Base-by-base conservation (phyloP, 345 rosid species). In the Linum usitatissimum region DNA sequence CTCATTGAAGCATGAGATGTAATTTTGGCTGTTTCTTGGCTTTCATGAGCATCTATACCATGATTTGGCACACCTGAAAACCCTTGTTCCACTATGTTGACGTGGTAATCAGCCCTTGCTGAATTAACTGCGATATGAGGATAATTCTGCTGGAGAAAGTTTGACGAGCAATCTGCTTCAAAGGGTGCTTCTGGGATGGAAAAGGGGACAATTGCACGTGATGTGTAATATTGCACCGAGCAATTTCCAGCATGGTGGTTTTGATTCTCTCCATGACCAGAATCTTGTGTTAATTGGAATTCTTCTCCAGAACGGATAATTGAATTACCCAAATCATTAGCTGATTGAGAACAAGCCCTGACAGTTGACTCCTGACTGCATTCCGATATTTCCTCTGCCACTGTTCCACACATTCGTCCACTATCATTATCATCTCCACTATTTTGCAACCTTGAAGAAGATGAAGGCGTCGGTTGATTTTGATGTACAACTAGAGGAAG, bases 361-460 rank as follows among this genome's bases (percentile, higher is more conserved):
- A 68, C 70, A 28, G 71, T 67, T 9, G 96, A 83, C 55, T 82
- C 90, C 73, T 84, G 99, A 78, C 96, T 87, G 78, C 96, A 87
- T 77, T 87, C 99, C 70, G 99, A 93, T 73, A 78, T 81, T 58
- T 86, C 87, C 67, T 87, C 96, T 62, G 75, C 76, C 68, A 82
- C 96, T 23, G 70, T 55, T 64, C 74, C 85, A 70, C 77, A 69
- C 75, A 73, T 84, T 18, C 65, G 63, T 68, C 71, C 73, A 73
- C 79, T 79, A 56, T 86, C 92, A 71, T 87, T 79, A 59, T 86
- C 92, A 72, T 87, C 96, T 75, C 82, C 87, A 78, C 79, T 81
- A 67, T 70, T 75, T 62, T 82, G 90, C 71, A 83, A 67, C 83
- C 75, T 79, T 56, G 81, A 81, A 57, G 91, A 84, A 70, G 94